Conservation (phyloP, 1,284 basidiomycete genomes). For the Gomphus sp. region DNA sequence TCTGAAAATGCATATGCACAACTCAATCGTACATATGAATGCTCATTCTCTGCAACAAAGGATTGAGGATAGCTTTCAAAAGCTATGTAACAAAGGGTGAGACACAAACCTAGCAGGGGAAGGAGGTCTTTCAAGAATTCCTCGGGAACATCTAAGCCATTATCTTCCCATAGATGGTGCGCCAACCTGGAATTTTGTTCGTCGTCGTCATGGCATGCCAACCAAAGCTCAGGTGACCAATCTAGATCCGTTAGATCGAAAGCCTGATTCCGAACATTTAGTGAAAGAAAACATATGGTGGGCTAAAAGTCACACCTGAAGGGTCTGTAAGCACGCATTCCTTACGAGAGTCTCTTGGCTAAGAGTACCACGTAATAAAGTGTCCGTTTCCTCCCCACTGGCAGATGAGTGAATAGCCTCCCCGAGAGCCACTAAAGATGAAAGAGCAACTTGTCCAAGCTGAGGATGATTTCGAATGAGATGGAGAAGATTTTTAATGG, state of each 20-base stretch:
- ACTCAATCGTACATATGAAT: constrained; percentile 73
- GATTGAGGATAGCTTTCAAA: not conserved
- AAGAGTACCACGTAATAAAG: constrained; percentile 69
- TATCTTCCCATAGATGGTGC: constrained; percentile 88
- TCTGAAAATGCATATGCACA: constrained; percentile 72
- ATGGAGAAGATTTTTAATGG: constrained; percentile 67
- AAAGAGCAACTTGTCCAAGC: constrained; percentile 80
- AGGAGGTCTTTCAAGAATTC: constrained; percentile 58
- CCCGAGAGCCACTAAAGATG: constrained; percentile 76
- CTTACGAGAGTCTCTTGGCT: constrained; percentile 87
- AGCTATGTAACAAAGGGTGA: not conserved
- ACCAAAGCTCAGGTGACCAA: constrained; percentile 86
- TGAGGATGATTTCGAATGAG: constrained; percentile 75
- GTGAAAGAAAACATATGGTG: not conserved
- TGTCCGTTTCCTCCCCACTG: constrained; percentile 50
- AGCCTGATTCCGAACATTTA: constrained; percentile 40
- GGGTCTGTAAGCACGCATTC: constrained; percentile 83
- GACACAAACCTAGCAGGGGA: constrained; percentile 55
- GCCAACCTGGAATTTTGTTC: constrained; percentile 87
- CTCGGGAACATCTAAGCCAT: constrained; percentile 85
- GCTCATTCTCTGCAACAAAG: constrained; percentile 56
- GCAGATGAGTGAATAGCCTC: constrained; percentile 72
- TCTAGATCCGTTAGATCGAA: constrained; percentile 94
- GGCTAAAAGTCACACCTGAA: constrained; percentile 52
- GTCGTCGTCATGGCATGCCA: constrained; percentile 87